Evolutionary conservation across 768 basidiomycete species (phyloP).

Genomic region (Leccinum sublutescens): DNA sequence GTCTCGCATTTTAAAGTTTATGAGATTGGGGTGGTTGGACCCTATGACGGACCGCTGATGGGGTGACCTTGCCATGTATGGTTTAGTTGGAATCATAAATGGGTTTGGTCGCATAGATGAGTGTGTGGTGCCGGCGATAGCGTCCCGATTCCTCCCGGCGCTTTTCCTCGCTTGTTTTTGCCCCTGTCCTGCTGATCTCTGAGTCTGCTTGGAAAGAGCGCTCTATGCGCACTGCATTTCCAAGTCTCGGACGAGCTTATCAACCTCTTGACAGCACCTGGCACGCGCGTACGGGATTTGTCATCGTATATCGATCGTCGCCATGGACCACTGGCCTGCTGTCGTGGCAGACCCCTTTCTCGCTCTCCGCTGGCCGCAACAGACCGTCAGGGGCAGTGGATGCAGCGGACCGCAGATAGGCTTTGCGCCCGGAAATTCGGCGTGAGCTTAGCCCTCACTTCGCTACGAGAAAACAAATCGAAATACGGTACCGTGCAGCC

Average conservation of each 20-base stretch:
- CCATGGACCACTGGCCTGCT: neutral
- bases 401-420: slow-evolving; percentile 3
- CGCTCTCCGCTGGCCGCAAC: neutral
- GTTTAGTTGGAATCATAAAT: slow-evolving; percentile 2
- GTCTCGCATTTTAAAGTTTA: neutral
- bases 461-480: slow-evolving; percentile 13
- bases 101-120: neutral
- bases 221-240: neutral
- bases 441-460: slow-evolving; percentile 21
- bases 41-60: neutral
- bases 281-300: neutral
- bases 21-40: neutral
- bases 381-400: slow-evolving; percentile 1
- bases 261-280: neutral
- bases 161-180: neutral
- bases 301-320: neutral
- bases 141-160: slow-evolving; percentile 1
- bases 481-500: neutral
- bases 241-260: neutral
- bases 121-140: neutral
- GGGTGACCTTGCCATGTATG: neutral
- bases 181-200: neutral
- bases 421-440: slow-evolving; percentile 2
- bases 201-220: neutral
- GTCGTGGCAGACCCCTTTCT: neutral